Base-by-base conservation (phyloP, 1,284 basidiomycete species). In the Tylopilus sp. region DNA sequence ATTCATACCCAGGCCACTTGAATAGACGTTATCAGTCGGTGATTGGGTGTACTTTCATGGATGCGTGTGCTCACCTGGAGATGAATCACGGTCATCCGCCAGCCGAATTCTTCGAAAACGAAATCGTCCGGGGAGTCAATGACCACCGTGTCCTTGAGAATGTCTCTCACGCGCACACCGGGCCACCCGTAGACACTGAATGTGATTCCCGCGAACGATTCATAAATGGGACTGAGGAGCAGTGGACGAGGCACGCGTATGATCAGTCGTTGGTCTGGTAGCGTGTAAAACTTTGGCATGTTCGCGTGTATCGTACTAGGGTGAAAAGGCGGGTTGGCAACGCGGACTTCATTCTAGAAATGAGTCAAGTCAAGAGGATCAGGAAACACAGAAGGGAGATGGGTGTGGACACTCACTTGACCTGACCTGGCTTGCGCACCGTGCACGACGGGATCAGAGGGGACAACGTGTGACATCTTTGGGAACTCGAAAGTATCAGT, bases 1-100 rank as follows among this genome's bases (percentile, higher is more conserved):
- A 1, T 2, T 50, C 39, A 15, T 71, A 68, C 0, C 66, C 69
- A 3, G 66, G 66, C 62, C 69, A 68, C 66, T n/a, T n/a, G n/a
- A n/a, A n/a, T n/a, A n/a, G n/a, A n/a, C n/a, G n/a, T n/a, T n/a
- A n/a, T n/a, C n/a, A n/a, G n/a, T n/a, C n/a, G n/a, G n/a, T 71
- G 15, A 26, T 8, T 33, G 0, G 11, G 11, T 31, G n/a, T 7
- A n/a, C n/a, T 10, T 19, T 55, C 35, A 35, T 19, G 7, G 26
- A 25, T n/a, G 41, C 9, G 5, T 0, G 5, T 24, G 5, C 53
- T 31, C 20, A 69, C 66, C 54, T 67, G 52, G 25, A 71, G 45
- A 11, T 53, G 52, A 9, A 68, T 22, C 20, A 54, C 45, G 6
- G 52, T 67, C 1, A 49, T 17, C 29, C 69, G 54, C 56, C 64